Evolutionary conservation across 805 yeast genomes (phyloP).

Genomic region (Candida palmyrensis): DNA sequence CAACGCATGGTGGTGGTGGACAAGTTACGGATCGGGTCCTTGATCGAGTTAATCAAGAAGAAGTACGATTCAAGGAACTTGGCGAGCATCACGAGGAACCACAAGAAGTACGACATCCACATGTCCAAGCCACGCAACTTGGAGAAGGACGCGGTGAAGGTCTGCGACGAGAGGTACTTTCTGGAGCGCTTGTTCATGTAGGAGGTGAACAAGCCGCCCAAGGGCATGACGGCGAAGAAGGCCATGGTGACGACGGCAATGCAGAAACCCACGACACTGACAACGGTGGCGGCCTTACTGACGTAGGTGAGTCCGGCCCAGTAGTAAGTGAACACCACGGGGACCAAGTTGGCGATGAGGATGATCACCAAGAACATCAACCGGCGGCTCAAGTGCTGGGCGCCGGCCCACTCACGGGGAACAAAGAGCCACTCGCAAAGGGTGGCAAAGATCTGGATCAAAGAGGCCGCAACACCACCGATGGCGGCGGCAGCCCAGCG

Average conservation of each 20-base stretch:
- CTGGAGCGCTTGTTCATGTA: constrained; percentile 84
- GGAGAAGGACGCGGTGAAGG: constrained; percentile 90
- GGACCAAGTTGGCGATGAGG: constrained; percentile 71
- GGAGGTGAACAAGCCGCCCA: constrained; percentile 93
- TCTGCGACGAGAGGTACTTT: constrained; percentile 86
- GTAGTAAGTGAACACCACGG: constrained; percentile 79
- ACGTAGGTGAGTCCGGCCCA: constrained; percentile 64
- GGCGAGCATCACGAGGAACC: constrained; percentile 87
- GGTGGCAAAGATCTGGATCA: constrained; percentile 83
- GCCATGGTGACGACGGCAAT: constrained; percentile 78
- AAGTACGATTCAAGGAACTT: constrained; percentile 87
- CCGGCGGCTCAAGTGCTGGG: constrained; percentile 91
- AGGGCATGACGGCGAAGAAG: constrained; percentile 91
- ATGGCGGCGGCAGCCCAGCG: constrained; percentile 91
- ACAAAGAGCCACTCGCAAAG: constrained; percentile 92
- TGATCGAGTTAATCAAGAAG: constrained; percentile 81
- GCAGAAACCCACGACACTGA: constrained; percentile 84
- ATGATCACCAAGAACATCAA: constrained; percentile 66
- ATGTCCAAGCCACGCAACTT: constrained; percentile 81
- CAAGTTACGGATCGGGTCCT: constrained; percentile 92
- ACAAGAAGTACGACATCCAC: constrained; percentile 92
- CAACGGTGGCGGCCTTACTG: constrained; percentile 69
- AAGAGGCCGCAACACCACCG: constrained; percentile 84
- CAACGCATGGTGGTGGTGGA: constrained; percentile 88
- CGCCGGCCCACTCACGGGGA: constrained; percentile 99